These are phyloP conservation scores for Pythium diclinum DNA, from an alignment of 352 stramenopile genomes.

Conservation along the genomic window DNA sequence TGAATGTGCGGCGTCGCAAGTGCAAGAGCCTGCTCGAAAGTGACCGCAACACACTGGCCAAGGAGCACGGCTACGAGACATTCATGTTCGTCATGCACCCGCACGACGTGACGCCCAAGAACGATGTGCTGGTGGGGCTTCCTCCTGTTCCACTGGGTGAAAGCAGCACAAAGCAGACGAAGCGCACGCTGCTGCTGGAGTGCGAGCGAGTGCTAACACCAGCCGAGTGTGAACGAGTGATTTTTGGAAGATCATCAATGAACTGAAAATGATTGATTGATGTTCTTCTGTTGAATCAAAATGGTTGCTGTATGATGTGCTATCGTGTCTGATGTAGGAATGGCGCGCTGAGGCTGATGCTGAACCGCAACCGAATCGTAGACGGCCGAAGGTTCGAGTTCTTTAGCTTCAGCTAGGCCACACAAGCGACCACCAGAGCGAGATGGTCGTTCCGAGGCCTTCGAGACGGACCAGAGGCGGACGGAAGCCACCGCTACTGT, in stretches of 20 bases:
- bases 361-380: neutral
- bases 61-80: conserved; percentile 55
- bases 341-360: neutral
- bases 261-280: neutral
- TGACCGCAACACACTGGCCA: conserved; percentile 63
- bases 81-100: conserved; percentile 84
- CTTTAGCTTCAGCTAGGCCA: neutral
- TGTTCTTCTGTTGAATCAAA: neutral
- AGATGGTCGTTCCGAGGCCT: neutral
- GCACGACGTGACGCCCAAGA: conserved; percentile 69
- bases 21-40: conserved; percentile 83
- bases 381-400: too few relatives aligned
- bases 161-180: neutral
- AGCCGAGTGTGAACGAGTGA: conserved; percentile 10
- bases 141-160: conserved; percentile 19
- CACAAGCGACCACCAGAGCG: neutral
- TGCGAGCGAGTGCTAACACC: conserved; percentile 7
- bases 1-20: conserved; percentile 51
- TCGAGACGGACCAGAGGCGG: too few relatives aligned
- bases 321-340: neutral
- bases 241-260: conserved; percentile 11
- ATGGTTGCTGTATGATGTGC: neutral
- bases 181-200: conserved; percentile 15
- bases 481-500: neutral
- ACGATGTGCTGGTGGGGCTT: conserved; percentile 76